A percentile compares a stretch with the other conserved stretches of the same genome.
These are phyloP conservation scores for Catharanthus roseus DNA, from an alignment of 257 asterid genomes.

Conservation along the genomic window DNA sequence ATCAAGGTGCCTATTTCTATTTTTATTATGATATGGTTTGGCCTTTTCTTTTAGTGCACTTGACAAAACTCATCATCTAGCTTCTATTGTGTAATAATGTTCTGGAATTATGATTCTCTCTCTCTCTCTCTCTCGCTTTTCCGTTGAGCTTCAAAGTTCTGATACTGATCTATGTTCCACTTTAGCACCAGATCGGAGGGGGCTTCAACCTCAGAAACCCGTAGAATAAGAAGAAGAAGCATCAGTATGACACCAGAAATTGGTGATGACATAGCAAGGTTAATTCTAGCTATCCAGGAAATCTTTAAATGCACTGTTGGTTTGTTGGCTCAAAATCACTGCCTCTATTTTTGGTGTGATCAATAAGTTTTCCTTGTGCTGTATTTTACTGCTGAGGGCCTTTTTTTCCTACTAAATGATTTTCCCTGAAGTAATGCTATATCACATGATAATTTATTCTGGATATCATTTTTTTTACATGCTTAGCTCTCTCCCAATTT, in stretches of 20 bases:
- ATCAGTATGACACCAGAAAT: conserved; percentile 96
- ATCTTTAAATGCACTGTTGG: background rate
- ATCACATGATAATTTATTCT: background rate
- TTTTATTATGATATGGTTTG: background rate
- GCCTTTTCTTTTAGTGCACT: background rate
- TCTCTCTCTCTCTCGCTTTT: too few species aligned
- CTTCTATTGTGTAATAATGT: background rate
- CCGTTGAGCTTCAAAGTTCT: background rate
- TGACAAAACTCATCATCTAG: background rate
- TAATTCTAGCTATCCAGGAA: conserved; percentile 26
- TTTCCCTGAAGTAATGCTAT: background rate
- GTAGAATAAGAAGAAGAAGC: conserved; percentile 87
- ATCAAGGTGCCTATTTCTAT: conserved; percentile 47
- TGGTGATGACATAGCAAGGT: conserved; percentile 98
- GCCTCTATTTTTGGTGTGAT: background rate
- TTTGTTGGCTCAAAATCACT: background rate
- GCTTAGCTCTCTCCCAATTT: too few species aligned
- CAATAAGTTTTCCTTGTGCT: background rate
- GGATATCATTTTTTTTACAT: background rate
- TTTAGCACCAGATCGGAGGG: conserved; percentile 76
- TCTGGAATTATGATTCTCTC: background rate
- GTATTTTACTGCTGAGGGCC: background rate
- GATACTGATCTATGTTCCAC: background rate
- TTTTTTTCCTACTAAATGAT: background rate
- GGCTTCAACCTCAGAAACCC: conserved; percentile 69